Conservation (phyloP, 163 green algal genomes). For the Scenedesmus sp. region DNA sequence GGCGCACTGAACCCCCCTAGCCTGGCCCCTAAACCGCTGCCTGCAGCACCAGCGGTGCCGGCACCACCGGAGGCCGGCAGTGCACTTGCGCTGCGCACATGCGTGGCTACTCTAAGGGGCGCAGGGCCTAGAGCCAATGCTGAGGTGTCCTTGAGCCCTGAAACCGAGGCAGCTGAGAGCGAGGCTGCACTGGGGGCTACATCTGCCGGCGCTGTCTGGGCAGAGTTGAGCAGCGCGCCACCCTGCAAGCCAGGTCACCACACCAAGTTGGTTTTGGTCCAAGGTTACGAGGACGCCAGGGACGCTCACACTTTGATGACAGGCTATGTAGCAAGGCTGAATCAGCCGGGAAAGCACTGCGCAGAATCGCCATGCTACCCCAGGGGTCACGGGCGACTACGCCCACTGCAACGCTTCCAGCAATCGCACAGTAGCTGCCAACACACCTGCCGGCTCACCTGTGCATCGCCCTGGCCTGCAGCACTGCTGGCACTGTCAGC, state of each 20-base stretch:
- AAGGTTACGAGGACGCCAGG: no score
- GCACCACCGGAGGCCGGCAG: constrained; percentile 16
- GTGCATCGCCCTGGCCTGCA: background rate
- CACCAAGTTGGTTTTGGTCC: background rate
- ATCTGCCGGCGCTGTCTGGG: background rate
- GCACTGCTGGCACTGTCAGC: constrained; percentile 12
- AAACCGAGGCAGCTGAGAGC: background rate
- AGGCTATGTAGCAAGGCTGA: no score
- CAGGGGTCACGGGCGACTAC: no score
- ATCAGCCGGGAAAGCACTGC: no score
- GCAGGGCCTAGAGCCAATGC: background rate
- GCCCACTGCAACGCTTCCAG: no score
- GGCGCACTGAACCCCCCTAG: background rate
- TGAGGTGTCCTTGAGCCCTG: background rate
- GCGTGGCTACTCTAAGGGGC: constrained; percentile 18
- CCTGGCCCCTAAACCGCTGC: background rate
- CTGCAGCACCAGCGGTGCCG: background rate
- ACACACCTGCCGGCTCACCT: no score
- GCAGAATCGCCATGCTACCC: no score
- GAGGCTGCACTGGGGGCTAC: background rate
- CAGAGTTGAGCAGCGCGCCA: background rate
- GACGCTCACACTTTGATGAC: no score
- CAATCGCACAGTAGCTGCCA: no score
- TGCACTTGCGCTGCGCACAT: constrained; percentile 30
- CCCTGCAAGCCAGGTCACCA: background rate